phyloP scores from a whole-genome alignment of 139 green algal species.

The Picochlorum sp. region DNA sequence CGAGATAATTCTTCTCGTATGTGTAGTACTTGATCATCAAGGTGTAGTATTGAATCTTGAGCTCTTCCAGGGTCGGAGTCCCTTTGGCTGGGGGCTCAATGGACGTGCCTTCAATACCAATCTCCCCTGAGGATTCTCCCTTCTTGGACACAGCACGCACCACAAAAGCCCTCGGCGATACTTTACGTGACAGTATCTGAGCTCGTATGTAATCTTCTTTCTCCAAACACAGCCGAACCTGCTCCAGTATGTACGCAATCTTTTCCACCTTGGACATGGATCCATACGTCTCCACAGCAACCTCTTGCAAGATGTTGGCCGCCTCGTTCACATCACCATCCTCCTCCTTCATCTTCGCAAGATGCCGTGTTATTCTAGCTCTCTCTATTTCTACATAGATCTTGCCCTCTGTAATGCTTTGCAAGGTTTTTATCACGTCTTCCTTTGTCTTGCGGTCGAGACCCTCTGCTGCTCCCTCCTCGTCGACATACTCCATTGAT shows the following conservation, averaged over 20 bases:
- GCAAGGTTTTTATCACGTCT: conserved; percentile 91
- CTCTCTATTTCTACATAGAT: conserved; percentile 99
- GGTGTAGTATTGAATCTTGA: conserved; percentile 93
- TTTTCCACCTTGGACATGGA: conserved; percentile 98
- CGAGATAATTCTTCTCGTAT: conserved; percentile 83
- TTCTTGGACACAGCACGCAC: conserved; percentile 34
- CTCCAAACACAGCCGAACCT: conserved; percentile 80
- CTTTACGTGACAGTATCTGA: conserved; percentile 87
- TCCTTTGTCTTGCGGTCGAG: conserved; percentile 42
- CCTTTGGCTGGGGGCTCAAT: conserved; percentile 78
- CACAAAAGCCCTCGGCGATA: conserved; percentile 81
- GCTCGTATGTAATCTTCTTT: conserved; percentile 78
- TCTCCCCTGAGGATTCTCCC: conserved; percentile 66
- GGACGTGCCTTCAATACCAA: conserved; percentile 82
- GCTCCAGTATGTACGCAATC: conserved; percentile 97
- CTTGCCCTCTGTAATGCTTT: conserved; percentile 93
- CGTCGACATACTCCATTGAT: conserved; percentile 77
- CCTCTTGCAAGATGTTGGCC: conserved; percentile 92
- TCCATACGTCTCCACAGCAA: conserved; percentile 97
- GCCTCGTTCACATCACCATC: conserved; percentile 87
- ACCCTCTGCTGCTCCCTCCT: conserved; percentile 45
- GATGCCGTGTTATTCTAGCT: conserved; percentile 73
- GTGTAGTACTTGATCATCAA: conserved; percentile 83
- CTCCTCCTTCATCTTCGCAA: conserved; percentile 84
- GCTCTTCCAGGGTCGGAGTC: conserved; percentile 72